These are phyloP conservation scores for Cicer yamashitae DNA, from an alignment of 306 rosid species.

Conservation along the genomic window DNA sequence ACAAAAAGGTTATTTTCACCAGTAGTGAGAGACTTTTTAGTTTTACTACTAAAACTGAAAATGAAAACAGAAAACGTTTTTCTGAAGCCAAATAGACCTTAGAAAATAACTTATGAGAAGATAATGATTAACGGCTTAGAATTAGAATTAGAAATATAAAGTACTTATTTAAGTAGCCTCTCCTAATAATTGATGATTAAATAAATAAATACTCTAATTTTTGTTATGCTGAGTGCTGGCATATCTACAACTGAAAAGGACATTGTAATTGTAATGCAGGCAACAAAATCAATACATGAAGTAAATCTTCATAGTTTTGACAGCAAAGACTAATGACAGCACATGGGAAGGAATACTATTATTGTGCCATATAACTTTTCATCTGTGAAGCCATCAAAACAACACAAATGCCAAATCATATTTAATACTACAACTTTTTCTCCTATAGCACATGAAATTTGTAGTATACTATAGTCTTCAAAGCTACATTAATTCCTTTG, in stretches of 20 bases:
- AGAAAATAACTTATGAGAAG: neutral
- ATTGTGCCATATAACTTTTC: conserved; percentile 34
- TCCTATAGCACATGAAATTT: conserved; percentile 16
- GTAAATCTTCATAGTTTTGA: conserved; percentile 48
- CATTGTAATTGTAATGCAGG: conserved; percentile 43
- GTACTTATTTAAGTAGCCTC: neutral
- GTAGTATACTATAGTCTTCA: conserved; percentile 17
- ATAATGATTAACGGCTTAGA: conserved; percentile 16
- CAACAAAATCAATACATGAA: conserved; percentile 43
- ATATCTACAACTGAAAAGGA: conserved; percentile 47
- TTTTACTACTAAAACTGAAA: neutral
- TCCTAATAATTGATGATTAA: conserved; percentile 34
- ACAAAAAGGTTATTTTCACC: neutral
- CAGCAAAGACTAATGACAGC: conserved; percentile 35
- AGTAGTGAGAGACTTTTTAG: neutral
- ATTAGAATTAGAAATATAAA: conserved; percentile 8
- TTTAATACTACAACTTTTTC: conserved; percentile 34
- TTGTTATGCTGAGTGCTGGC: conserved; percentile 44
- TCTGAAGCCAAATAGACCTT: too few relatives aligned
- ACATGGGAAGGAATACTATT: conserved; percentile 44
- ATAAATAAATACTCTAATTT: conserved; percentile 40
- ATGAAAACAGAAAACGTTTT: neutral
- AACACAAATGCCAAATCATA: conserved; percentile 18
- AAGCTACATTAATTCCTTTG: conserved; percentile 21
- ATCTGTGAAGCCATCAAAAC: conserved; percentile 34